Evolutionary conservation across 345 rosid species (phyloP).

Genomic region (Pistacia integerrima): DNA sequence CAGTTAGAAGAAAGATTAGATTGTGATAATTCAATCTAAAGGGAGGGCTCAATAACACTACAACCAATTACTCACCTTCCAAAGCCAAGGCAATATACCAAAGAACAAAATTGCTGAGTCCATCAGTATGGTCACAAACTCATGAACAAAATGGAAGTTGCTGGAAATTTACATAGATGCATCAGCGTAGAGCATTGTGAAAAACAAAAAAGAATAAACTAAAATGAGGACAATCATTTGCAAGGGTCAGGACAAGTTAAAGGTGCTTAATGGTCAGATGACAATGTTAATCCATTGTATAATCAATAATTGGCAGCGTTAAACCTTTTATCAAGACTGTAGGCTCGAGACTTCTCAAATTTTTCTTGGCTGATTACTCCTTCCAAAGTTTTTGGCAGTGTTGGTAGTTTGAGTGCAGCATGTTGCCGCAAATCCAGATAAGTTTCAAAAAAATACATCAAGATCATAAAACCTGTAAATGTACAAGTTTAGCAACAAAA

Average conservation of each 20-base stretch:
- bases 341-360: constrained; percentile 86
- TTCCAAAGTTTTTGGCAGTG: constrained; percentile 83
- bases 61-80: constrained; percentile 66
- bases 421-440: constrained; percentile 90
- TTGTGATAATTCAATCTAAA: constrained; percentile 17
- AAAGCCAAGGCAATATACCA: constrained; percentile 92
- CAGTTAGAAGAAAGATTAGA: constrained; percentile 22
- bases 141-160: constrained; percentile 87
- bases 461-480: constrained; percentile 82
- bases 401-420: constrained; percentile 76
- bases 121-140: constrained; percentile 80
- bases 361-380: constrained; percentile 94
- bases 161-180: constrained; percentile 48
- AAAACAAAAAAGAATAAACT: background rate
- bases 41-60: background rate
- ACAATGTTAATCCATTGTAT: background rate
- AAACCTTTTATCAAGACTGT: constrained; percentile 98
- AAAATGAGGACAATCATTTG: background rate
- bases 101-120: constrained; percentile 94
- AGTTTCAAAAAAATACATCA: constrained; percentile 86
- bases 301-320: constrained; percentile 15
- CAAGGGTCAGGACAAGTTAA: background rate
- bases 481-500: background rate
- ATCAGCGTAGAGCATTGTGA: constrained; percentile 11
- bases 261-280: background rate